Percentiles rank a stretch among this genome's conserved stretches.
These are phyloP conservation scores for Triadica sebifera DNA, from an alignment of 345 rosid genomes.

Conservation along the genomic window DNA sequence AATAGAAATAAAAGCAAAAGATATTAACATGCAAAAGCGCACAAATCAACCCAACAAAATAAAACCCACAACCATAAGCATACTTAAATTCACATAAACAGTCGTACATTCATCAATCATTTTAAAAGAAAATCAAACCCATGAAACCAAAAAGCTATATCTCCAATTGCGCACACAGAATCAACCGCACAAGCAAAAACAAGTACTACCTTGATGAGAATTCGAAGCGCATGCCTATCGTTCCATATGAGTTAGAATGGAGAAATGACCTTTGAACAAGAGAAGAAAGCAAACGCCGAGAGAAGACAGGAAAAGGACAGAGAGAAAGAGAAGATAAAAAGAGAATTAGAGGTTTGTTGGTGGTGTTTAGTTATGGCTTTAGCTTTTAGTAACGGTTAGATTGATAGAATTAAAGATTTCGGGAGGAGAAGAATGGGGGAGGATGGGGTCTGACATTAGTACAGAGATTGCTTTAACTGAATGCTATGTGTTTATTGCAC, in stretches of 20 bases:
- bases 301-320: not conserved
- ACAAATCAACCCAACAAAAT: constrained; percentile 11
- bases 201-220: not conserved
- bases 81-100: constrained; percentile 2
- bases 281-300: not conserved
- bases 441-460: too few relatives aligned
- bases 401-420: constrained; percentile 34
- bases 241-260: not conserved
- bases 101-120: constrained; percentile 15
- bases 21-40: too few relatives aligned
- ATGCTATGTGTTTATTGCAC: too few relatives aligned
- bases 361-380: constrained; percentile 14
- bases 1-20: not conserved
- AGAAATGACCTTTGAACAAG: not conserved
- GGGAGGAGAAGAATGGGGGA: too few relatives aligned
- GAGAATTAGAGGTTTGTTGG: not conserved
- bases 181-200: not conserved
- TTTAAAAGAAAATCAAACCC: too few relatives aligned
- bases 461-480: too few relatives aligned
- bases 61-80: not conserved
- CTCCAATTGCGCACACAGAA: constrained; percentile 1
- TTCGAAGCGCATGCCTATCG: not conserved
- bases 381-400: not conserved
- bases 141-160: not conserved
- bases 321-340: constrained; percentile 12